Conservation (phyloP, 306 rosid genomes). For the Quercus robur region DNA sequence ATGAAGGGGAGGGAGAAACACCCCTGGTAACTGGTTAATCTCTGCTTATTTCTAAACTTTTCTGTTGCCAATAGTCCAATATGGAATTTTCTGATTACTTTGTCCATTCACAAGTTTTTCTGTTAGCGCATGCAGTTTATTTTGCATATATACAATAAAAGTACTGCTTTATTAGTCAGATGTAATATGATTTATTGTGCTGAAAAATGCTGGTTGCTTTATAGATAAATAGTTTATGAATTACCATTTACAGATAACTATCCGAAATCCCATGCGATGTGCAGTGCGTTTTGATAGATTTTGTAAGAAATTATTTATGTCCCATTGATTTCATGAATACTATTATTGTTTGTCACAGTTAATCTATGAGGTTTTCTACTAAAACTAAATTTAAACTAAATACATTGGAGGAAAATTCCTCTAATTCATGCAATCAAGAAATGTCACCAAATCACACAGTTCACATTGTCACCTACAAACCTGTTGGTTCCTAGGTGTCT, state of each 20-base stretch:
- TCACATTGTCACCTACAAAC: too few species aligned
- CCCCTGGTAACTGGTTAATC: slow-evolving; percentile 61
- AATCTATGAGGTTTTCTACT: too few species aligned
- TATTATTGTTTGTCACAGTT: too few species aligned
- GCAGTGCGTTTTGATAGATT: too few species aligned
- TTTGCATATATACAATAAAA: not conserved
- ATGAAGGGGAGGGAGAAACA: slow-evolving; percentile 96
- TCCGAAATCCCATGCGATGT: too few species aligned
- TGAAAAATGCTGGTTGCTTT: not conserved
- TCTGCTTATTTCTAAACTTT: not conserved
- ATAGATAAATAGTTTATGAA: not conserved
- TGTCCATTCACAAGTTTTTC: not conserved
- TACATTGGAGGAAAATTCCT: too few species aligned
- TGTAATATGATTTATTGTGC: not conserved
- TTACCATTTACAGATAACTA: not conserved
- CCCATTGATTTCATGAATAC: too few species aligned
- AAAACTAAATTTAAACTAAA: too few species aligned
- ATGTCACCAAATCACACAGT: too few species aligned
- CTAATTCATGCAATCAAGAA: too few species aligned
- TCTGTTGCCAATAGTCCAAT: not conserved
- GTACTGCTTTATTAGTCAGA: not conserved
- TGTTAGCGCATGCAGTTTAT: not conserved
- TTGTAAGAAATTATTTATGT: too few species aligned
- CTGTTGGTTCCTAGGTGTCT: too few species aligned
- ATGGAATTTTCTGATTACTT: not conserved